Evolutionary conservation across 192 early-diverging fungal species (phyloP), one percentile per base, ranked within the genome.

Genomic region (Dissophora ornata): DNA sequence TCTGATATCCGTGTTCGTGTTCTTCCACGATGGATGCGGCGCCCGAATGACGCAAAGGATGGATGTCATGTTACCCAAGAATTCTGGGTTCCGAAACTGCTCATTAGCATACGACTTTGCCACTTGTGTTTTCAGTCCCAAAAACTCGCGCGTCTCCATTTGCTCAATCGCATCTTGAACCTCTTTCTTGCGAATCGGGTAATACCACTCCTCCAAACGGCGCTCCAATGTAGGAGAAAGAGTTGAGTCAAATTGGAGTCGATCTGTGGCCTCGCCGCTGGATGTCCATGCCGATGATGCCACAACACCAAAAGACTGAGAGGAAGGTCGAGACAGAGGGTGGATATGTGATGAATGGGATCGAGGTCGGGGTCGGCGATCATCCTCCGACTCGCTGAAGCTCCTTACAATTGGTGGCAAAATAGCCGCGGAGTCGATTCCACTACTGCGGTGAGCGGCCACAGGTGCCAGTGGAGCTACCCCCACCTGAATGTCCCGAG

Each of bases 61-160:
- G 2, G 73, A 50, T 1, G 64, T 57, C 46, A 77, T 57, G 36
- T 77, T 77, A 8, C 64, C 57, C 50, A 77, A 49, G 28, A 62
- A 67, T 24, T 67, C 64, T 21, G 73, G 73, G 47, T 67, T 67
- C 41, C 73, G 25, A 53, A 62, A 57, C 29, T 77, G 73, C 34
- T 77, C 73, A 40, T 48, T 77, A n/a, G 64, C 65, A 44, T 55
- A 67, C 21, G 58, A 25, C 18, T 24, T 28, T 19, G 64, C 29
- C 0, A 67, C 65, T 4, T 57, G 57, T 19, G 48, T 19, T 38
- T 67, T 67, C 24, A 77, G 41, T 18, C 65, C 44, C 15, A 67
- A 30, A 29, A 62, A 77, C 22, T 67, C 64, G 5, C 54, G 57
- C 3, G 46, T 18, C 4, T 77, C 65, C 64, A 77, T 77, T 13